phyloP scores from a whole-genome alignment of 371 early-diverging fungal genomes.

The Syncephalastrum monosporum region DNA sequence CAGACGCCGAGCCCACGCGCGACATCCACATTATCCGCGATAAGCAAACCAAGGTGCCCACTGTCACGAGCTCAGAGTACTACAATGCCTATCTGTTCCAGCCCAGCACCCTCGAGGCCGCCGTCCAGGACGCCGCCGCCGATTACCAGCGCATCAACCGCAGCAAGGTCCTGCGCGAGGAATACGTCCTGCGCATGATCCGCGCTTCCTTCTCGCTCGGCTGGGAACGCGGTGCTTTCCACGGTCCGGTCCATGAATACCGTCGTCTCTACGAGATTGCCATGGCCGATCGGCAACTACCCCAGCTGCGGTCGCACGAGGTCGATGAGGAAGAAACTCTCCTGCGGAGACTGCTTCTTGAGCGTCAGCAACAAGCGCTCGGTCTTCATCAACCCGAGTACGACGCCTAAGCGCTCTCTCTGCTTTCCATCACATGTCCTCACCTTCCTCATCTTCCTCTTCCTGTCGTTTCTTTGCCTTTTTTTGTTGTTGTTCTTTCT shows the following conservation, averaged over 20 bases:
- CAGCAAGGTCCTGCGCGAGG: slow-evolving; percentile 42
- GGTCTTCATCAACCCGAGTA: slow-evolving; percentile 11
- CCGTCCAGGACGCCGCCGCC: slow-evolving; percentile 43
- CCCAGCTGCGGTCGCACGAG: slow-evolving; percentile 32
- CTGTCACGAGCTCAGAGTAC: slow-evolving; percentile 36
- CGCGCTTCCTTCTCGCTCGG: slow-evolving; percentile 51
- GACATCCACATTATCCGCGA: slow-evolving; percentile 26
- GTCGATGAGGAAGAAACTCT: slow-evolving; percentile 38
- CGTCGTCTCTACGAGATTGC: slow-evolving; percentile 42
- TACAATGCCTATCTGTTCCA: slow-evolving; percentile 63
- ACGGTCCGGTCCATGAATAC: slow-evolving; percentile 50
- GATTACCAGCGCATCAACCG: slow-evolving; percentile 36
- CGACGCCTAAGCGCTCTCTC: not conserved
- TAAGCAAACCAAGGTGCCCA: slow-evolving; percentile 24
- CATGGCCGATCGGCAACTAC: slow-evolving; percentile 28
- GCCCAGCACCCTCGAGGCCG: slow-evolving; percentile 30
- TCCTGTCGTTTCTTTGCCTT: slow-evolving; percentile 2
- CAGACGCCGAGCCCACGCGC: slow-evolving; percentile 12
- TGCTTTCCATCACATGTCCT: not conserved
- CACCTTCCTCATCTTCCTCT: slow-evolving; percentile 2
- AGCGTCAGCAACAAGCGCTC: slow-evolving; percentile 5
- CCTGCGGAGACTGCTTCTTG: slow-evolving; percentile 16
- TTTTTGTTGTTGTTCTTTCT: slow-evolving; percentile 1
- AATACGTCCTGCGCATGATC: slow-evolving; percentile 53
- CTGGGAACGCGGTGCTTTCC: slow-evolving; percentile 50